phyloP scores from a whole-genome alignment of 306 rosid species.

The Urtica urens region DNA sequence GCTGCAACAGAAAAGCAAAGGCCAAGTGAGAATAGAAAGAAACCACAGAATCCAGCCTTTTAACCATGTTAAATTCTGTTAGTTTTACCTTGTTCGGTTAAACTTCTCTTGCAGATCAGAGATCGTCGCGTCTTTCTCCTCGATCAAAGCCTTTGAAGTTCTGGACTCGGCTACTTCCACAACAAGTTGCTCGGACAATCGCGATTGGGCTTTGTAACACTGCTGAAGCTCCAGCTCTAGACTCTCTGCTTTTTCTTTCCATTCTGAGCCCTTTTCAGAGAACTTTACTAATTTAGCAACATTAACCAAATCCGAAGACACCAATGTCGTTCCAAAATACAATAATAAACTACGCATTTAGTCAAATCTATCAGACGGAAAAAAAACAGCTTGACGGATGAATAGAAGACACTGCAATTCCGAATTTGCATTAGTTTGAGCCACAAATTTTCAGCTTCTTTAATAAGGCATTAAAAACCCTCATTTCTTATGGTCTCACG shows the following conservation, averaged over 20 bases:
- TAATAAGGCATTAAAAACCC: no score
- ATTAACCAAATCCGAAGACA: not conserved
- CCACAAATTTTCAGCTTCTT: no score
- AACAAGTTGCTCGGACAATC: conserved; percentile 85
- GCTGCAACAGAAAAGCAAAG: conserved; percentile 32
- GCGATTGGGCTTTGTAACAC: conserved; percentile 90
- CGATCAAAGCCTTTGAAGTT: conserved; percentile 50
- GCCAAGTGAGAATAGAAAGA: conserved; percentile 7
- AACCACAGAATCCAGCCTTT: not conserved
- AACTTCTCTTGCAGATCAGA: conserved; percentile 52
- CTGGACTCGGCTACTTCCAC: conserved; percentile 85
- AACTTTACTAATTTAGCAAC: not conserved
- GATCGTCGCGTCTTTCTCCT: conserved; percentile 51
- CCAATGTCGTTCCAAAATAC: no score
- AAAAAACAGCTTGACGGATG: no score
- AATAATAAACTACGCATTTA: no score
- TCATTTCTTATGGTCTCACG: no score
- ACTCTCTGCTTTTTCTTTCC: conserved; percentile 89
- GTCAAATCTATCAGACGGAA: no score
- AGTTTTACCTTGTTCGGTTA: conserved; percentile 44
- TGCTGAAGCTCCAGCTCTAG: conserved; percentile 86
- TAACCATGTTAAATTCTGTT: not conserved
- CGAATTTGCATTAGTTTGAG: no score
- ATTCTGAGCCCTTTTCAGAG: conserved; percentile 67
- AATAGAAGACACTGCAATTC: no score